Percentiles rank a stretch among this genome's conserved stretches.
Evolutionary conservation across 2,329 filamentous ascomycete species (phyloP).

Genomic region (Apiospora malaysiana): DNA sequence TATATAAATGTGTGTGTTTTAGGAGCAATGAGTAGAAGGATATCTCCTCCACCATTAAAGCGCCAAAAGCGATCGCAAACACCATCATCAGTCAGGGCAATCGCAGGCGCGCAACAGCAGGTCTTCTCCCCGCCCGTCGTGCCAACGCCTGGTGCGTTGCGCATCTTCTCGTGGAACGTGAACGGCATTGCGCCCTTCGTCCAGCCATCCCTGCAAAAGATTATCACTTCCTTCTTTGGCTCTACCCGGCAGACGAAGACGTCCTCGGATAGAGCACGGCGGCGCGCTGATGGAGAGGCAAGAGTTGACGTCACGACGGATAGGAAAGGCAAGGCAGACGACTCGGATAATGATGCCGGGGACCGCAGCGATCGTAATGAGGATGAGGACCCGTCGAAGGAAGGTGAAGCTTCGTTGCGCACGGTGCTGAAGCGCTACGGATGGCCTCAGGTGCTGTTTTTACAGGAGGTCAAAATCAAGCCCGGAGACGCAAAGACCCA

Average conservation of each 20-base stretch:
- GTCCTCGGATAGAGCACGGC: neutral
- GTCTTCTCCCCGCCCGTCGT: neutral
- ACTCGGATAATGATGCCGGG: neutral
- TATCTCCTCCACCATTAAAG: constrained; percentile 5
- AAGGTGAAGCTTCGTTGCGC: constrained; percentile 24
- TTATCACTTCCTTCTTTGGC: constrained; percentile 23
- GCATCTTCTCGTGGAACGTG: constrained; percentile 28
- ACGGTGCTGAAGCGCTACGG: constrained; percentile 16
- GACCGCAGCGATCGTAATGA: constrained; percentile 45
- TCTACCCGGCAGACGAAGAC: constrained; percentile 34
- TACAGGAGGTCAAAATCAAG: constrained; percentile 29
- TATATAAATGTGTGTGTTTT: no score
- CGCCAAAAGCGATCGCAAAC: neutral
- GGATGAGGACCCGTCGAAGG: constrained; percentile 28
- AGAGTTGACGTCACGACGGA: neutral
- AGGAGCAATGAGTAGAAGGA: neutral
- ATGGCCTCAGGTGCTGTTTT: constrained; percentile 26
- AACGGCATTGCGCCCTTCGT: constrained; percentile 26
- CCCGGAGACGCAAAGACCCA: constrained; percentile 21
- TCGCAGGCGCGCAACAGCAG: no score
- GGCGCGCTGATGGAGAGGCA: neutral
- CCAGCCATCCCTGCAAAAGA: constrained; percentile 22
- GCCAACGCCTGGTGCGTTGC: neutral
- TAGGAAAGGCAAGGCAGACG: neutral
- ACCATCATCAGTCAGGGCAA: no score